A percentile compares a stretch with the other conserved stretches of the same genome.
Evolutionary conservation across 345 rosid species (phyloP).

Genomic region (Salix suchowensis): DNA sequence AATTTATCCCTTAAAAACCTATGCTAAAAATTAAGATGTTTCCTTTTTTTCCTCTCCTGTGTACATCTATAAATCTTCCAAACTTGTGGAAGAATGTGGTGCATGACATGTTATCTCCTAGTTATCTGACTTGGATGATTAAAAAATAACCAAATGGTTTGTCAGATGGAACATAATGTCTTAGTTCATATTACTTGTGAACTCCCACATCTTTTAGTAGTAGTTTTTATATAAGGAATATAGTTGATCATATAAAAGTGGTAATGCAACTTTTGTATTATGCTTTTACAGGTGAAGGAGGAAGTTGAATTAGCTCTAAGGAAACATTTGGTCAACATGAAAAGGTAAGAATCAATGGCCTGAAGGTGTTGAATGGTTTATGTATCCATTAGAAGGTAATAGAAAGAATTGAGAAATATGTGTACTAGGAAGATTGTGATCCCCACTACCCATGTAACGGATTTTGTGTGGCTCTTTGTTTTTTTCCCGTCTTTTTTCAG

Average conservation of each 20-base stretch:
- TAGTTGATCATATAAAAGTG: background rate
- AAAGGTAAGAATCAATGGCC: slow-evolving; percentile 43
- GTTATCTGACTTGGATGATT: background rate
- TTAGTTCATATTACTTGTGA: background rate
- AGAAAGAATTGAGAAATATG: background rate
- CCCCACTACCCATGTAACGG: background rate
- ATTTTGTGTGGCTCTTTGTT: background rate
- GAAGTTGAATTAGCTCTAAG: slow-evolving; percentile 84
- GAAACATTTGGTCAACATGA: slow-evolving; percentile 59
- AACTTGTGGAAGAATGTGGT: background rate
- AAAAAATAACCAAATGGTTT: background rate
- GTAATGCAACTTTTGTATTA: background rate
- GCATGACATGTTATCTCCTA: background rate
- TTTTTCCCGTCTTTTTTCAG: slow-evolving; percentile 36
- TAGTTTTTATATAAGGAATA: background rate
- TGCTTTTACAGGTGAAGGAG: slow-evolving; percentile 72
- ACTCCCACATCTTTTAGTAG: background rate
- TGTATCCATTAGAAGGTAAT: slow-evolving; percentile 1
- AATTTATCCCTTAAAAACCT: background rate
- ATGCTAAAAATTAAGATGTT: background rate
- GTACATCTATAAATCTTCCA: background rate
- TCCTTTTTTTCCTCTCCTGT: background rate
- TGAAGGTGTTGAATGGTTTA: slow-evolving; percentile 1
- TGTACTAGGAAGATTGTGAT: background rate
- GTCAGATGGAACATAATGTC: background rate